Evolutionary conservation across 106 monocot genomes (phyloP), one percentile per base, ranked within the genome.

Genomic region (Platanthera zijinensis): DNA sequence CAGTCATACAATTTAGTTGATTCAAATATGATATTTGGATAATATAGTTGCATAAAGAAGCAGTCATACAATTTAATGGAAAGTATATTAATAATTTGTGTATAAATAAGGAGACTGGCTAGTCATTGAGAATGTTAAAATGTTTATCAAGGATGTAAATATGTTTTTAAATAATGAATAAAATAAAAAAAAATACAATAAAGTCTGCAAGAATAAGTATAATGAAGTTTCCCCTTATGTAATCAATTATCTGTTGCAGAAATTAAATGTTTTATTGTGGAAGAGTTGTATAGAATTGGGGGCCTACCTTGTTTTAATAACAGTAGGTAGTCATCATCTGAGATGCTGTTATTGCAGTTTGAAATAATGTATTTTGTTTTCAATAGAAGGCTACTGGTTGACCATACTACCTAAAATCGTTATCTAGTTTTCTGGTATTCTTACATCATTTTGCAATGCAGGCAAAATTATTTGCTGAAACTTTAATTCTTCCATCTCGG

Each of bases 401-500:
- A 53, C 14, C 53, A 53, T 53, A 14, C 14, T 53, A 14, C 8
- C 53, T 53, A 15, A 22, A 72, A 7, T 6, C 6, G 30, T 45
- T 71, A 18, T 49, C 49, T n/a, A 49, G 48, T 71, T 7, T 49
- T 49, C 4, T 48, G 48, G 39, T 7, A 8, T 3, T 72, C 49
- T 72, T 72, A 49, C 17, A 72, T 19, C 50, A 72, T 50, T 51
- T 51, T 72, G 10, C 51, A 28, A 18, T 74, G 63, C 52, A 97
- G 96, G 85, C 87, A 50, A 99, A 99, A 70, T 94, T 82, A 80
- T 76, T 99, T 52, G 99, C 91, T 59, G 99, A 99, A 19, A 85
- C 83, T 69, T 82, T 83, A 51, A 19, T 90, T 69, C 84, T 94
- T 78, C 85, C 86, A 62, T 77, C 82, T 48, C 91, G 90, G 84